Evolutionary conservation across 768 basidiomycete species (phyloP).

Genomic region (Vararia minispora): DNA sequence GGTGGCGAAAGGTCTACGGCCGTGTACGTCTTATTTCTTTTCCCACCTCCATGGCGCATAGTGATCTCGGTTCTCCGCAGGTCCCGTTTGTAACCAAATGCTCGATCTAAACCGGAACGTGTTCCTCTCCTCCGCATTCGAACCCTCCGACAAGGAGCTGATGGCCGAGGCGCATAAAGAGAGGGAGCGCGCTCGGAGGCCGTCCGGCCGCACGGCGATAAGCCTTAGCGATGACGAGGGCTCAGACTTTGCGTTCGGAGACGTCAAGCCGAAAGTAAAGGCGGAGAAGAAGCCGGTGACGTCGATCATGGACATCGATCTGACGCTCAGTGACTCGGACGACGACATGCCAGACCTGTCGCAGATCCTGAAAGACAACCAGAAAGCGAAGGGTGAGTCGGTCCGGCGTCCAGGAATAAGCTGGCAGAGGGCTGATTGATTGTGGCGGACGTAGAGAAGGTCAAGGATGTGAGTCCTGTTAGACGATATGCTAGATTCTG

Average conservation of each 20-base stretch:
- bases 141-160: slow-evolving; percentile 53
- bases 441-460: too few relatives aligned
- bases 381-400: slow-evolving; percentile 5
- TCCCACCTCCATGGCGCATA: not conserved
- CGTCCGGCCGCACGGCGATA: slow-evolving; percentile 2
- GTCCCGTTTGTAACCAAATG: slow-evolving; percentile 61
- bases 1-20: slow-evolving; percentile 43
- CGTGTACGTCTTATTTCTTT: slow-evolving; percentile 29
- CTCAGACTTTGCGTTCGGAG: too few relatives aligned
- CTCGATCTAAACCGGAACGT: slow-evolving; percentile 38
- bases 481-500: too few relatives aligned
- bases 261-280: slow-evolving; percentile 11
- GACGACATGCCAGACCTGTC: slow-evolving; percentile 43
- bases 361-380: slow-evolving; percentile 21
- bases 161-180: slow-evolving; percentile 24
- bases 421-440: too few relatives aligned
- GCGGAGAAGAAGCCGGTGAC: slow-evolving; percentile 5
- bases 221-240: not conserved
- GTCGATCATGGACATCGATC: slow-evolving; percentile 10
- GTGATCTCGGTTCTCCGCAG: too few relatives aligned
- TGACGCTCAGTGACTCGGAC: slow-evolving; percentile 23
- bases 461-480: too few relatives aligned
- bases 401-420: not conserved
- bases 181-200: slow-evolving; percentile 16
- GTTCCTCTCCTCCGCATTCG: slow-evolving; percentile 58